A percentile compares a stretch with the other conserved stretches of the same genome.
Evolutionary conservation across 78 protist species (phyloP).

Genomic region (Dictyostelium intermedium): DNA sequence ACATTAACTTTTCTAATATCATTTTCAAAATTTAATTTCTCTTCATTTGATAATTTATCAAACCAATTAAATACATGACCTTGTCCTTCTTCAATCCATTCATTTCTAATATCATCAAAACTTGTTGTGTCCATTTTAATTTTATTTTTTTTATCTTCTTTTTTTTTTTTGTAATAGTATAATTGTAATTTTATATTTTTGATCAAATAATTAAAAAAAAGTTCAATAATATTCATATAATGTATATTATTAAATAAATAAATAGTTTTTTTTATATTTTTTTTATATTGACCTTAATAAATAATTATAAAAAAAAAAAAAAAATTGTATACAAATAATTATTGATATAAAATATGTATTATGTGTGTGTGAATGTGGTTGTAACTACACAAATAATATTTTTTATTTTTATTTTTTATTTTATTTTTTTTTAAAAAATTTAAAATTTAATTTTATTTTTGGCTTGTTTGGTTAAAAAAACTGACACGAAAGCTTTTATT

Average conservation of each 20-base stretch:
- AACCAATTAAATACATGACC: constrained; percentile 83
- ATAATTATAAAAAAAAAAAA: too few relatives aligned
- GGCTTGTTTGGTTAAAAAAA: not conserved
- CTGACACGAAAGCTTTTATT: not conserved
- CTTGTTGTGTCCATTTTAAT: not conserved
- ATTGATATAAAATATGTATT: not conserved
- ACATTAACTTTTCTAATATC: constrained; percentile 49
- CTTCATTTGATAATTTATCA: constrained; percentile 30
- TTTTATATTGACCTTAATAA: too few relatives aligned
- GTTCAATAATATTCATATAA: too few relatives aligned
- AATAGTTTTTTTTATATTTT: not conserved
- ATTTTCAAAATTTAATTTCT: constrained; percentile 15
- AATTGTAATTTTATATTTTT: not conserved
- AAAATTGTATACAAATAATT: not conserved
- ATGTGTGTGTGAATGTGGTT: not conserved
- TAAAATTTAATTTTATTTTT: not conserved
- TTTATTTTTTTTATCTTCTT: not conserved
- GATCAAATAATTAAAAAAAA: not conserved
- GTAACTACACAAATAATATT: not conserved
- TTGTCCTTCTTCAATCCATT: constrained; percentile 84
- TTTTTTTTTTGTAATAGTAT: not conserved
- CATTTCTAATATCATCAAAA: constrained; percentile 3
- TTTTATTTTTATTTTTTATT: not conserved
- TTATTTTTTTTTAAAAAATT: not conserved
- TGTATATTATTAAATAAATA: not conserved